phyloP scores from a whole-genome alignment of 1,284 basidiomycete genomes.

The Rhodotorula glutinis region DNA sequence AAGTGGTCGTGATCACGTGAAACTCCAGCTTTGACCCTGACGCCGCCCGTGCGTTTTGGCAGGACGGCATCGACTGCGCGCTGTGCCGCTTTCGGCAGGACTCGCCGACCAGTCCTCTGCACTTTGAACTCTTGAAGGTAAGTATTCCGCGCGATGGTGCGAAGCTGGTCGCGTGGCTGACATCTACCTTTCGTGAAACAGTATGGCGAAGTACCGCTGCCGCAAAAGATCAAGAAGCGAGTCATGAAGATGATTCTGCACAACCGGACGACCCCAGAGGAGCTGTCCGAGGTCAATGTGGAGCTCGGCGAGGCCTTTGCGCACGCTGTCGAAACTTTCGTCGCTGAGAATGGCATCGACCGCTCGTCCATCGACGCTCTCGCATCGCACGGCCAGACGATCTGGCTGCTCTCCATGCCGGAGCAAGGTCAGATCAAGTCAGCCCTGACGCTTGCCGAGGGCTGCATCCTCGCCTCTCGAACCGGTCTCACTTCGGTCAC shows the following conservation, averaged over 20 bases:
- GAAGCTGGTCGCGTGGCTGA: too few species aligned
- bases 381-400: conserved; percentile 43
- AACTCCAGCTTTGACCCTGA: neutral
- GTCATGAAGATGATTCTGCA: conserved; percentile 43
- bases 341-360: conserved; percentile 10
- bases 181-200: conserved; percentile 4
- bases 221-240: conserved; percentile 40
- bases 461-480: conserved; percentile 32
- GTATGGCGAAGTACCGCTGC: conserved; percentile 42
- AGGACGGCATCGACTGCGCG: conserved; percentile 40
- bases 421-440: conserved; percentile 42
- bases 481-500: conserved; percentile 37
- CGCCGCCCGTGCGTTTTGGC: neutral
- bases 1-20: neutral
- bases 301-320: conserved; percentile 21
- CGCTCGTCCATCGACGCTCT: conserved; percentile 34
- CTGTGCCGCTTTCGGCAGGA: conserved; percentile 41
- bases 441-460: conserved; percentile 40
- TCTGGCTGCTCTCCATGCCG: conserved; percentile 45
- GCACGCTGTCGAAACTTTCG: conserved; percentile 37
- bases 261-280: conserved; percentile 41
- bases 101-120: conserved; percentile 36
- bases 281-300: conserved; percentile 37
- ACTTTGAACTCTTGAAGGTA: conserved; percentile 8
- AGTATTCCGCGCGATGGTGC: too few species aligned